A percentile compares a stretch with the other conserved stretches of the same genome.
Evolutionary conservation across 257 asterid genomes (phyloP).

Genomic region (Oldenlandia corymbosa): DNA sequence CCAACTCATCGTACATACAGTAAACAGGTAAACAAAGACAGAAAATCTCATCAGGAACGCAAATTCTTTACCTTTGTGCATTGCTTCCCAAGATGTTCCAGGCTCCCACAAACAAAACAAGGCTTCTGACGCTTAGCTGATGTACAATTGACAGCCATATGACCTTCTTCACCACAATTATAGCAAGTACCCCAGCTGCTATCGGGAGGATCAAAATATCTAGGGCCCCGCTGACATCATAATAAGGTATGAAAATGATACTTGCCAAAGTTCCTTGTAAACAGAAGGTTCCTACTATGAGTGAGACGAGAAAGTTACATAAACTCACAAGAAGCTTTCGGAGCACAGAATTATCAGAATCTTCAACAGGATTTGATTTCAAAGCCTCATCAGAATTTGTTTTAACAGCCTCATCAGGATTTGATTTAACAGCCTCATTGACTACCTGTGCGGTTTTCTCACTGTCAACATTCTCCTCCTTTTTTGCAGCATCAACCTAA

Average conservation of each 20-base stretch:
- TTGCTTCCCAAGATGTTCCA: slow-evolving; percentile 73
- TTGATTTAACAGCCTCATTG: slow-evolving; percentile 30
- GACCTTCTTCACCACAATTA: slow-evolving; percentile 99
- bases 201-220: slow-evolving; percentile 96
- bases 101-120: slow-evolving; percentile 91
- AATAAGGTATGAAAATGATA: slow-evolving; percentile 29
- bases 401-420: slow-evolving; percentile 43
- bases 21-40: background rate
- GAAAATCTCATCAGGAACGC: background rate
- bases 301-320: slow-evolving; percentile 29
- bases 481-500: slow-evolving; percentile 48
- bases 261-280: slow-evolving; percentile 22
- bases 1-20: background rate
- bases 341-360: slow-evolving; percentile 50
- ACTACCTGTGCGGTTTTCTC: slow-evolving; percentile 33
- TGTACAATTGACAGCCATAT: slow-evolving; percentile 65
- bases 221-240: slow-evolving; percentile 87
- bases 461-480: slow-evolving; percentile 31
- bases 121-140: slow-evolving; percentile 81
- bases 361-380: slow-evolving; percentile 42
- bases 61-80: slow-evolving; percentile 57
- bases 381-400: slow-evolving; percentile 23
- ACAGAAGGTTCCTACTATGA: slow-evolving; percentile 22
- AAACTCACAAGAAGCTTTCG: slow-evolving; percentile 98
- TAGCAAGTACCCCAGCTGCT: slow-evolving; percentile 88